Percentiles rank a stretch among this genome's conserved stretches.
Evolutionary conservation across 2,329 filamentous ascomycete species (phyloP).

Genomic region (Claviceps spartinae): DNA sequence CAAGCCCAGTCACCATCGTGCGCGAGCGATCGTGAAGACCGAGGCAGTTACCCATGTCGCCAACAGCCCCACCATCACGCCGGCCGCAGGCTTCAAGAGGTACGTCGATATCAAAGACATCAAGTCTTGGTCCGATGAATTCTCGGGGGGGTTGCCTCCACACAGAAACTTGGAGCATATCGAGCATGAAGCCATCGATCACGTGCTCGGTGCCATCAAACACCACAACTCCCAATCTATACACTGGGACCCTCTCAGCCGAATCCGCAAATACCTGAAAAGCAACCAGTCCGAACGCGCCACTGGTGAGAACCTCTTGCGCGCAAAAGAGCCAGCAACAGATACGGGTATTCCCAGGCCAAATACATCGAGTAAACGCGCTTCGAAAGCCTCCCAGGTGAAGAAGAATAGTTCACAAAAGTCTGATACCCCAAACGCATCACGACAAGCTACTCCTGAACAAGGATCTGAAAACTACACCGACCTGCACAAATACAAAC

Average conservation of each 20-base stretch:
- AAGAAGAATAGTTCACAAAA: slow-evolving; percentile 18
- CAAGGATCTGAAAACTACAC: slow-evolving; percentile 25
- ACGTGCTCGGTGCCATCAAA: slow-evolving; percentile 24
- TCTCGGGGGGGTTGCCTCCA: slow-evolving; percentile 24
- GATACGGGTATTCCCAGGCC: slow-evolving; percentile 15
- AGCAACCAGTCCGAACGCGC: slow-evolving; percentile 9
- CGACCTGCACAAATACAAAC: slow-evolving; percentile 27
- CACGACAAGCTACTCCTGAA: slow-evolving; percentile 15
- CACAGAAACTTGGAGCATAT: slow-evolving; percentile 30
- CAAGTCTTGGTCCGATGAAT: slow-evolving; percentile 23
- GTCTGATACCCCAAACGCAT: slow-evolving; percentile 15
- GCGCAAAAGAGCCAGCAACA: slow-evolving; percentile 11
- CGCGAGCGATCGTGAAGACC: slow-evolving; percentile 25
- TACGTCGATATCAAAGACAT: slow-evolving; percentile 23
- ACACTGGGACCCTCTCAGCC: slow-evolving; percentile 13
- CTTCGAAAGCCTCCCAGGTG: slow-evolving; percentile 14
- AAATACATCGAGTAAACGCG: slow-evolving; percentile 34
- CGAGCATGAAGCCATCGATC: slow-evolving; percentile 30
- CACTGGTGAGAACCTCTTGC: slow-evolving; percentile 12
- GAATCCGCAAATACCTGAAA: slow-evolving; percentile 21
- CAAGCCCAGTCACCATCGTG: slow-evolving; percentile 18
- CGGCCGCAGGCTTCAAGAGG: slow-evolving; percentile 13
- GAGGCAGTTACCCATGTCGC: slow-evolving; percentile 20
- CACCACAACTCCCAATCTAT: slow-evolving; percentile 7
- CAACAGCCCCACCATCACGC: slow-evolving; percentile 22